Base-by-base conservation (phyloP, 176 grass and related monocot species). In the Triticum monococcum region DNA sequence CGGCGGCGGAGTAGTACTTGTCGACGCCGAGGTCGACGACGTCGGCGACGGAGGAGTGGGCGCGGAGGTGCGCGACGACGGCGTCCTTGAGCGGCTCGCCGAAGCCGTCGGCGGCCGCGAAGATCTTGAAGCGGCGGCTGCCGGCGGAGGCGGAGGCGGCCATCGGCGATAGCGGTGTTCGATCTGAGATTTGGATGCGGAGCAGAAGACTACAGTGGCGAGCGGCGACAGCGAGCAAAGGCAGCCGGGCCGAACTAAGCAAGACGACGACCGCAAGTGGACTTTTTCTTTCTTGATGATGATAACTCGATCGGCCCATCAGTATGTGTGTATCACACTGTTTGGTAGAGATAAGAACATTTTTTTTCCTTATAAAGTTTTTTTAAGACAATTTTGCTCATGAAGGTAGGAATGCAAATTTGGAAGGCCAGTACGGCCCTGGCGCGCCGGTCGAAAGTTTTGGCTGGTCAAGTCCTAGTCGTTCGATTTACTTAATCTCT, bases 1-100 rank as follows among this genome's bases (percentile, higher is more conserved):
- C 91, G 10, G 86, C 96, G 68, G 94, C 83, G 69, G 90, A 85
- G 89, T 98, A 98, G 86, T 98, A 98, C 83, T 94, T 98, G 80
- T 98, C 88, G 72, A 88, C 76, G 64, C 96, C 96, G 54, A 98
- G 86, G 86, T 98, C 95, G 17, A 95, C 66, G 72, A 95, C 86
- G 11, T 94, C 91, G 22, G 88, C 72, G 64, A 89, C 88, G 57
- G 86, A 81, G 8, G 84, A 79, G 20, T 93, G 88, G 12, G 88
- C 79, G 63, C 81, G 93, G 88, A 98, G 96, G 88, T 95, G 88
- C 24, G 86, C 83, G 3, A 98, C 86, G 37, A 95, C 78, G 71
- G 88, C 91, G 81, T 94, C 91, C 93, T 98, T 98, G 64, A 94
- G 79, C 12, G 41, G 13, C 83, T 89, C 83, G 7, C 91, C 96